These are phyloP conservation scores for Lepidium sativum DNA, from an alignment of 345 rosid genomes.

Conservation along the genomic window DNA sequence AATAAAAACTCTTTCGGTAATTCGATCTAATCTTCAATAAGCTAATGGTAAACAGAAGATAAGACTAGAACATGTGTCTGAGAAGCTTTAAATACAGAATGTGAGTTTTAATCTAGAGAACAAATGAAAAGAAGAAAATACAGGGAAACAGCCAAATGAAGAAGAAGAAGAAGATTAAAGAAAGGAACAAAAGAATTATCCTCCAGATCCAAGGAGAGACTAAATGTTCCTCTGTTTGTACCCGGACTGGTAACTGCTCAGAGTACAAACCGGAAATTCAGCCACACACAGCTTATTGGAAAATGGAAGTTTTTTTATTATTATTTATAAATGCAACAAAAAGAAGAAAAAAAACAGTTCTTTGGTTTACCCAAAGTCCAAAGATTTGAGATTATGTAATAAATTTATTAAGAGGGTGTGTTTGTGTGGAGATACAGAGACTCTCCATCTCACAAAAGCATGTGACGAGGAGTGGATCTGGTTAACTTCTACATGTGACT, in stretches of 20 bases:
- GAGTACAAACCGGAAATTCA: constrained; percentile 33
- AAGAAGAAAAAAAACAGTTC: neutral
- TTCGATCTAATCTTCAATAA: constrained; percentile 22
- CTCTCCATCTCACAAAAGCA: constrained; percentile 40
- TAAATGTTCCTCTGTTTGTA: constrained; percentile 18
- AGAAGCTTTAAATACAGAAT: constrained; percentile 12
- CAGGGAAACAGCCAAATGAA: constrained; percentile 21
- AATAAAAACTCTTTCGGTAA: constrained; percentile 16
- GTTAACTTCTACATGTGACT: constrained; percentile 43
- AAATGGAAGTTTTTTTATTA: constrained; percentile 13
- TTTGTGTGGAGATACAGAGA: constrained; percentile 29
- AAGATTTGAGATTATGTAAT: neutral
- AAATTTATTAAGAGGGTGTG: constrained; percentile 8
- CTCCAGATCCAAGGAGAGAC: constrained; percentile 50
- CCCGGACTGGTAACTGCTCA: constrained; percentile 23
- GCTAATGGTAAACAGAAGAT: constrained; percentile 12
- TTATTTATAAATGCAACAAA: neutral
- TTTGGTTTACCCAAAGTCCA: neutral
- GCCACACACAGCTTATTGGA: constrained; percentile 25
- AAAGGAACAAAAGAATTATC: constrained; percentile 29
- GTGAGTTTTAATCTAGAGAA: constrained; percentile 17
- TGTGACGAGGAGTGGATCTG: constrained; percentile 68
- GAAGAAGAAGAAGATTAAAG: constrained; percentile 13
- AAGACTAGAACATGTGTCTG: constrained; percentile 24
- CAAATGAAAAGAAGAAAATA: neutral